phyloP scores from a whole-genome alignment of 1,284 basidiomycete genomes.

The Melampsora americana region DNA sequence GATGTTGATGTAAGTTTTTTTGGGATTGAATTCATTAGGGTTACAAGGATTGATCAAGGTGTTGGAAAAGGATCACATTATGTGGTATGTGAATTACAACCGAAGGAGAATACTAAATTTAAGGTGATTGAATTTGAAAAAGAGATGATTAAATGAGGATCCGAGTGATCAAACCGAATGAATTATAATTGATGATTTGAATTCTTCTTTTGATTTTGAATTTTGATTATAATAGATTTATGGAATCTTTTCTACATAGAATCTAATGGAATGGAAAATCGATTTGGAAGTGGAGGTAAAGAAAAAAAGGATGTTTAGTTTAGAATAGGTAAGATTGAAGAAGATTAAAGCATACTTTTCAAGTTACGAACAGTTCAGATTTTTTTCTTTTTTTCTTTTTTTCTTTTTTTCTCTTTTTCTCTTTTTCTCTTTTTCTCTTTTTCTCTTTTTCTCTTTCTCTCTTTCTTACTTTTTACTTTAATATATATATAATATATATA shows the following conservation, averaged over 20 bases:
- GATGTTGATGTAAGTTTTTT: slow-evolving; percentile 11
- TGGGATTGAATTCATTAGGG: slow-evolving; percentile 28
- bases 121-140: slow-evolving; percentile 9
- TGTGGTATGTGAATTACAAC: slow-evolving; percentile 69
- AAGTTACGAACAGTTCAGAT: background rate
- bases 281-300: background rate
- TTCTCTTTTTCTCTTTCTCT: too few species aligned
- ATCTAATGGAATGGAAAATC: background rate
- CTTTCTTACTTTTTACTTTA: too few species aligned
- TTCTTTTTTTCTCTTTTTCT: background rate
- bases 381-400: background rate
- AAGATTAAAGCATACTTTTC: background rate
- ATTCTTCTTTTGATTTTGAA: background rate
- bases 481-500: too few species aligned
- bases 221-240: slow-evolving; percentile 31
- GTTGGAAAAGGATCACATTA: slow-evolving; percentile 76
- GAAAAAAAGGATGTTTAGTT: background rate
- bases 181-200: background rate
- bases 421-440: background rate
- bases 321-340: background rate
- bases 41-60: slow-evolving; percentile 64
- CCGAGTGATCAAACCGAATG: too few species aligned
- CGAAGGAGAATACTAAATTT: slow-evolving; percentile 29
- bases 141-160: background rate
- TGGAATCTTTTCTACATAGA: slow-evolving; percentile 37